Percentiles rank a stretch among this genome's conserved stretches.
phyloP scores from a whole-genome alignment of 2,329 filamentous ascomycete genomes.

The Fusarium sp. region DNA sequence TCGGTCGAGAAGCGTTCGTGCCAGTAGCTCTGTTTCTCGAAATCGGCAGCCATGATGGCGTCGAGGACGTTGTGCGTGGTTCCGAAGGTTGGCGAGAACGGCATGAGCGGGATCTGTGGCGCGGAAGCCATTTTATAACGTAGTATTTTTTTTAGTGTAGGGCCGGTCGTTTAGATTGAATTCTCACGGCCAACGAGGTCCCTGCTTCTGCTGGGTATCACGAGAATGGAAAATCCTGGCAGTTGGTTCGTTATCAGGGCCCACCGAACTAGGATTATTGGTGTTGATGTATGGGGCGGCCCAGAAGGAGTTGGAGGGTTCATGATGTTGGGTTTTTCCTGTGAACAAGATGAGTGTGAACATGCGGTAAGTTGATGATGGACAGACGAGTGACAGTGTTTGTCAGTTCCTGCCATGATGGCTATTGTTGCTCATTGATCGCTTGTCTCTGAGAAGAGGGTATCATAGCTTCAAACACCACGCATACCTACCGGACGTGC shows the following conservation, averaged over 20 bases:
- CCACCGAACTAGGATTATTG: conserved; percentile 40
- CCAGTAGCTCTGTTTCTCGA: conserved; percentile 66
- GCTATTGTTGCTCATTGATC: not conserved
- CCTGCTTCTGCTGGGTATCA: conserved; percentile 25
- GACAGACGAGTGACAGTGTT: not conserved
- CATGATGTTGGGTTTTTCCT: conserved; percentile 7
- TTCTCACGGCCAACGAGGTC: conserved; percentile 12
- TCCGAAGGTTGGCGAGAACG: conserved; percentile 30
- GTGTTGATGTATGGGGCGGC: conserved; percentile 21
- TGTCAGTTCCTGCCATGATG: not conserved
- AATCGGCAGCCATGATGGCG: conserved; percentile 54
- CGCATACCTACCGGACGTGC: not conserved
- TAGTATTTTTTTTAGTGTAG: conserved; percentile 24
- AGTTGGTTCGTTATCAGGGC: conserved; percentile 24
- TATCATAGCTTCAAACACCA: not conserved
- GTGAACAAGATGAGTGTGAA: not conserved
- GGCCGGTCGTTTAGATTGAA: conserved; percentile 3
- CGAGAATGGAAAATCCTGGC: conserved; percentile 38
- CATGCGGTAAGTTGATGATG: not conserved
- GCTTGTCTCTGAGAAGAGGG: not conserved
- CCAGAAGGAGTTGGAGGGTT: conserved; percentile 20
- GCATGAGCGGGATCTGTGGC: conserved; percentile 42
- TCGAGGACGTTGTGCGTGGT: conserved; percentile 19
- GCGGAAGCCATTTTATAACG: conserved; percentile 35
- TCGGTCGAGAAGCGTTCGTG: conserved; percentile 61